Percentiles rank a stretch among this genome's conserved stretches.
phyloP scores from a whole-genome alignment of 495 filamentous ascomycete genomes.

The Astrothelium macrocarpum region DNA sequence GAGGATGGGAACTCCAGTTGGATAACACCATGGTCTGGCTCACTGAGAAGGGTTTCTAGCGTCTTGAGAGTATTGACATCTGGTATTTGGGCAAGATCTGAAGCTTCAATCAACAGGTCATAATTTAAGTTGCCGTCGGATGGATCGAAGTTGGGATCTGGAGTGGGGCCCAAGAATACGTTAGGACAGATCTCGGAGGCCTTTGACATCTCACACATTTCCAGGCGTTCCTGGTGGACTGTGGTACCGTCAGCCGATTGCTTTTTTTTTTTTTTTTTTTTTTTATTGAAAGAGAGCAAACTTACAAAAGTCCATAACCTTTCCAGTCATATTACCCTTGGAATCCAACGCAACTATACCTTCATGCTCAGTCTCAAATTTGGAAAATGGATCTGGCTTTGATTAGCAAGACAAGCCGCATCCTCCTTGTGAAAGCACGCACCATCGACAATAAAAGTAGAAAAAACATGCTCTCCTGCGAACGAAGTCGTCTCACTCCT shows the following conservation, averaged over 20 bases:
- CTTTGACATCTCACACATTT: constrained; percentile 89
- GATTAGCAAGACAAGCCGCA: constrained; percentile 8
- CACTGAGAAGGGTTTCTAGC: constrained; percentile 46
- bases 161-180: constrained; percentile 84
- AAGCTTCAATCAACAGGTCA: constrained; percentile 78
- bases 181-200: constrained; percentile 80
- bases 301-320: constrained; percentile 80
- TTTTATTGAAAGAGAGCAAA: no score
- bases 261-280: no score
- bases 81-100: constrained; percentile 63
- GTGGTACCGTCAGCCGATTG: background rate
- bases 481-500: constrained; percentile 44
- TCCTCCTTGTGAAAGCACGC: constrained; percentile 31
- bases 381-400: constrained; percentile 47
- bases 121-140: constrained; percentile 35
- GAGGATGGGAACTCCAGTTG: constrained; percentile 85
- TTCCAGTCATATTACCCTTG: constrained; percentile 58
- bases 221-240: constrained; percentile 76
- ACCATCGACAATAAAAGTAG: constrained; percentile 73
- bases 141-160: constrained; percentile 46
- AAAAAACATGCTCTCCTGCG: constrained; percentile 54
- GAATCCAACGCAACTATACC: constrained; percentile 68
- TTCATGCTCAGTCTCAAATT: constrained; percentile 63
- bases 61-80: constrained; percentile 45
- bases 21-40: constrained; percentile 34